A percentile compares a stretch with the other conserved stretches of the same genome.
Conservation (phyloP, 208 protist genomes). For the Trypanosoma theileri region DNA sequence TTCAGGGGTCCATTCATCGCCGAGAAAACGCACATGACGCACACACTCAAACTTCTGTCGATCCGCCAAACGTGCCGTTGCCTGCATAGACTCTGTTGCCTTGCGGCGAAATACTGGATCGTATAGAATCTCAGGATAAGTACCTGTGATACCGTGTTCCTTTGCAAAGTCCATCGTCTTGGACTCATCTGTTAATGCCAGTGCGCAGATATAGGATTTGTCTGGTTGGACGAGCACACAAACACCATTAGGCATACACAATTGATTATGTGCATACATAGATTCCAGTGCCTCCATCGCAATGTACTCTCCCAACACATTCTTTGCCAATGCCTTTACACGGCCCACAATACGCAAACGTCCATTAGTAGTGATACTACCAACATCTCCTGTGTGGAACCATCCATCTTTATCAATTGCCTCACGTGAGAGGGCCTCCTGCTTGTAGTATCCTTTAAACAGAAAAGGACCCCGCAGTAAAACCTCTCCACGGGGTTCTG, state of each 20-base stretch:
- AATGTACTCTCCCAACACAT: conserved; percentile 88
- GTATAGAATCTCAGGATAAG: conserved; percentile 40
- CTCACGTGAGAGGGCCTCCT: neutral
- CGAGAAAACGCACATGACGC: conserved; percentile 50
- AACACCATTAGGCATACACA: conserved; percentile 59
- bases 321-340: conserved; percentile 90
- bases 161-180: conserved; percentile 57
- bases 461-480: neutral
- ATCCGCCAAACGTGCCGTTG: conserved; percentile 41
- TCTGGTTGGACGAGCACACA: conserved; percentile 66
- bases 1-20: conserved; percentile 85
- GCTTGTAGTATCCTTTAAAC: neutral
- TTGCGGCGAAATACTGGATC: conserved; percentile 35
- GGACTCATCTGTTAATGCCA: conserved; percentile 56
- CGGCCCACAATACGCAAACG: conserved; percentile 62
- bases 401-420: neutral
- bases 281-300: conserved; percentile 78
- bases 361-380: conserved; percentile 26
- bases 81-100: conserved; percentile 34
- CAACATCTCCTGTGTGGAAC: conserved; percentile 41
- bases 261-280: conserved; percentile 56
- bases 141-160: conserved; percentile 30
- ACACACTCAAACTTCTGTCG: conserved; percentile 75
- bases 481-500: neutral
- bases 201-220: conserved; percentile 55